These are phyloP conservation scores for Dipteronia dyeriana DNA, from an alignment of 345 rosid genomes.

Conservation along the genomic window DNA sequence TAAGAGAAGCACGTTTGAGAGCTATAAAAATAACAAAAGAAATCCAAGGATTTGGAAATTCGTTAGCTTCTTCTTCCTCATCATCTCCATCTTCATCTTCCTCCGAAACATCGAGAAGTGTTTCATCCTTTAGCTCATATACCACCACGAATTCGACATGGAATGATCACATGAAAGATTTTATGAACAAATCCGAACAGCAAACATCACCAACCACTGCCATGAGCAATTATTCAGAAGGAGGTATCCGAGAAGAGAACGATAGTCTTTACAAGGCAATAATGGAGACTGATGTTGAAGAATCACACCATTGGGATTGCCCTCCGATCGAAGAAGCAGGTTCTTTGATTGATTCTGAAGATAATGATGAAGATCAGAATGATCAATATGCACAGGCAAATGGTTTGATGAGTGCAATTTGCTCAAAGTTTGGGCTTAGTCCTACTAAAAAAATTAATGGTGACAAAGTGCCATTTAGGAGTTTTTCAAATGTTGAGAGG, in stretches of 20 bases:
- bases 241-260: not conserved
- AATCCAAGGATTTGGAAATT: constrained; percentile 54
- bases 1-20: constrained; percentile 43
- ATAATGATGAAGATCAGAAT: not conserved
- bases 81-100: constrained; percentile 25
- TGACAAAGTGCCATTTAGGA: constrained; percentile 14
- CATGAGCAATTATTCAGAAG: not conserved
- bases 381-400: constrained; percentile 9
- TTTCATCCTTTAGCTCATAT: constrained; percentile 38
- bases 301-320: constrained; percentile 29
- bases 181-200: constrained; percentile 1
- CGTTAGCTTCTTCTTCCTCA: constrained; percentile 14
- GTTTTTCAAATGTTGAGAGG: constrained; percentile 32
- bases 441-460: constrained; percentile 16
- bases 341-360: constrained; percentile 36
- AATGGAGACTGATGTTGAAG: not conserved
- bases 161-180: not conserved
- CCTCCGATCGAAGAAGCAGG: constrained; percentile 31
- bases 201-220: not conserved
- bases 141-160: constrained; percentile 22
- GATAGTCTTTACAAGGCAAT: not conserved
- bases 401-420: constrained; percentile 32
- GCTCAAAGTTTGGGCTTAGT: constrained; percentile 32
- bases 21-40: constrained; percentile 50
- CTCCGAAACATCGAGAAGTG: constrained; percentile 24